Evolutionary conservation across 768 basidiomycete species (phyloP), one percentile per base, ranked within the genome.

Genomic region (Clitopilus hobsonii): DNA sequence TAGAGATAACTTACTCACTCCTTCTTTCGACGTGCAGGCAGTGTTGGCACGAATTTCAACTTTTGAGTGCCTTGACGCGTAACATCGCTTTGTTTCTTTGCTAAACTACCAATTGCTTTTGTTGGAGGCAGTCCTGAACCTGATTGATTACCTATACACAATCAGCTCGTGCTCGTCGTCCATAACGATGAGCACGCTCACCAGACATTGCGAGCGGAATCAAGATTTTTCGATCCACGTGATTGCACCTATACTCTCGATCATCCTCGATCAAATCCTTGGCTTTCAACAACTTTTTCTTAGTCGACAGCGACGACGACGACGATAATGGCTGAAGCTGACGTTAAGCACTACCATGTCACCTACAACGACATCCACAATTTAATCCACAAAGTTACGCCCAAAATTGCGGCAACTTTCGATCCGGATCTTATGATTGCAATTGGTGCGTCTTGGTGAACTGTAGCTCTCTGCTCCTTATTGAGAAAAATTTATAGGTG

Each of bases 321-420:
- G n/a, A 45, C 50, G 16, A 38, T 24, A 53, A 61, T 61, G 60
- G 49, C 54, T 18, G 41, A 45, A 45, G 41, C 41, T 45, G 56
- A 59, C 65, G 75, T 82, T 36, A 68, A 85, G 63, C 90, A 91
- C 65, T 62, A 81, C 67, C 84, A 76, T 54, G 76, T 86, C 54
- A 95, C 92, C 18, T 97, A 97, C 76, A 95, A 96, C 63, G 88
- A 96, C 51, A 85, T 96, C 53, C 94, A 97, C 78, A 91, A 91
- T 60, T 78, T 93, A 58, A 94, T 96, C 62, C 84, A 84, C 62
- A 74, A 71, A 11, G 75, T 79, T 1, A 84, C 88, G 1, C 75
- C 76, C 49, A 75, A 80, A 63, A 93, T 98, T 63, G 86, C 84
- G 27, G 67, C 68, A 3, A 79, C 85, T 45, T 98, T 95, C 73